phyloP scores from a whole-genome alignment of 164 flowering plant species.

The Magnolia changhungtana region DNA sequence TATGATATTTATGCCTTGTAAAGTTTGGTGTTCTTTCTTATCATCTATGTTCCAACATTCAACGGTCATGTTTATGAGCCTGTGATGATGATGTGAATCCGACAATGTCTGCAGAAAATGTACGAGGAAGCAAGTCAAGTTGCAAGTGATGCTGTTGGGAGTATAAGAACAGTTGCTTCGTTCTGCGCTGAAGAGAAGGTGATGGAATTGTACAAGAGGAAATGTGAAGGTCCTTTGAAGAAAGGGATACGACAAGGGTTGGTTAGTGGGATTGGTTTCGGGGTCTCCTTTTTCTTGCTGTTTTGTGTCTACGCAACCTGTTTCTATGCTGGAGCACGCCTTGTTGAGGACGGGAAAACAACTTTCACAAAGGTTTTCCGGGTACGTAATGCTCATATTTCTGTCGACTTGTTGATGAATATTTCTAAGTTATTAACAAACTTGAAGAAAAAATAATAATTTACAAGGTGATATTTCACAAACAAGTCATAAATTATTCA shows the following conservation, averaged over 20 bases:
- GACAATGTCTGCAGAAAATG: conserved; percentile 29
- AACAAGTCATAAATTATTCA: background rate
- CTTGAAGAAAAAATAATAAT: background rate
- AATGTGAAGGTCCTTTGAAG: conserved; percentile 40
- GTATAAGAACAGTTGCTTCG: conserved; percentile 65
- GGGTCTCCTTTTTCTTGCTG: conserved; percentile 34
- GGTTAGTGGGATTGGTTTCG: conserved; percentile 41
- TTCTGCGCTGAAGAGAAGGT: conserved; percentile 65
- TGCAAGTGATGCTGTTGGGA: conserved; percentile 64
- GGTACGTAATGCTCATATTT: conserved; percentile 17
- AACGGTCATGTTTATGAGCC: background rate
- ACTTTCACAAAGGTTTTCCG: conserved; percentile 32
- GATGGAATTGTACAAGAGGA: conserved; percentile 31
- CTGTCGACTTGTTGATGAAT: background rate
- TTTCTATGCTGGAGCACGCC: conserved; percentile 37
- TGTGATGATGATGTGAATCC: background rate
- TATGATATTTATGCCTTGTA: too few relatives aligned
- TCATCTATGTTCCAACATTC: background rate
- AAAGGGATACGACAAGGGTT: conserved; percentile 36
- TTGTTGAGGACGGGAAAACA: conserved; percentile 26
- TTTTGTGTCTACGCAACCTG: conserved; percentile 29
- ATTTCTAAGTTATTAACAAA: background rate
- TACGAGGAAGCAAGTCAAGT: conserved; percentile 66
- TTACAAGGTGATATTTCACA: background rate
- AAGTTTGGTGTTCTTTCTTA: background rate